Conservation (phyloP, 2,329 filamentous ascomycete genomes). For the Calonectria leucothoes region DNA sequence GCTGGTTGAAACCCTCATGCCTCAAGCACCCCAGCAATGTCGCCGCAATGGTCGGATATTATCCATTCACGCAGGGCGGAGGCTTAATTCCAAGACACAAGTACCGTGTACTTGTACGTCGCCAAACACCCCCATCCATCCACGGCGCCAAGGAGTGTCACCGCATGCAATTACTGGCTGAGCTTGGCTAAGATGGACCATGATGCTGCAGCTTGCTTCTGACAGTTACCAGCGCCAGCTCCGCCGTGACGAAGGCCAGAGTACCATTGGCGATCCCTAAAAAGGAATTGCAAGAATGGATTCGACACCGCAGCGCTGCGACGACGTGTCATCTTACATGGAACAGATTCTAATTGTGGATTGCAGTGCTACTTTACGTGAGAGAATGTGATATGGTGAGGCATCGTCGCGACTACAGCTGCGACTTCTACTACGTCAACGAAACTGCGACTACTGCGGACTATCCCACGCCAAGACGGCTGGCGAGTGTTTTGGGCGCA, state of each 20-base stretch:
- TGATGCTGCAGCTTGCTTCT: background rate
- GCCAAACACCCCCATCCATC: background rate
- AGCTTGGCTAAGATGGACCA: background rate
- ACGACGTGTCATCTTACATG: slow-evolving; percentile 1
- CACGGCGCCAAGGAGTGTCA: background rate
- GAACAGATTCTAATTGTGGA: background rate
- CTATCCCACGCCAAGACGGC: slow-evolving; percentile 2
- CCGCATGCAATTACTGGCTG: background rate
- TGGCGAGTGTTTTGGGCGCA: background rate
- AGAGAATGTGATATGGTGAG: background rate
- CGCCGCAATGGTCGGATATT: background rate
- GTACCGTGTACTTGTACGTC: background rate
- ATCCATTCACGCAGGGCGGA: slow-evolving; percentile 9
- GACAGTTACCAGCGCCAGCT: background rate
- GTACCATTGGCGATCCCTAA: background rate
- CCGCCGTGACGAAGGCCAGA: background rate
- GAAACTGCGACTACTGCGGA: background rate
- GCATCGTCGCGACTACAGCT: background rate
- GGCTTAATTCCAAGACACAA: slow-evolving; percentile 2
- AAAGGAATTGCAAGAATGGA: background rate
- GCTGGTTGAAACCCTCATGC: background rate
- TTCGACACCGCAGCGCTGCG: background rate
- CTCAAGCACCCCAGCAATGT: background rate
- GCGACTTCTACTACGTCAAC: background rate
- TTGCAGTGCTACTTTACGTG: background rate